Evolutionary conservation across 129 eudicot genomes (phyloP).

Genomic region (Arctium minus): DNA sequence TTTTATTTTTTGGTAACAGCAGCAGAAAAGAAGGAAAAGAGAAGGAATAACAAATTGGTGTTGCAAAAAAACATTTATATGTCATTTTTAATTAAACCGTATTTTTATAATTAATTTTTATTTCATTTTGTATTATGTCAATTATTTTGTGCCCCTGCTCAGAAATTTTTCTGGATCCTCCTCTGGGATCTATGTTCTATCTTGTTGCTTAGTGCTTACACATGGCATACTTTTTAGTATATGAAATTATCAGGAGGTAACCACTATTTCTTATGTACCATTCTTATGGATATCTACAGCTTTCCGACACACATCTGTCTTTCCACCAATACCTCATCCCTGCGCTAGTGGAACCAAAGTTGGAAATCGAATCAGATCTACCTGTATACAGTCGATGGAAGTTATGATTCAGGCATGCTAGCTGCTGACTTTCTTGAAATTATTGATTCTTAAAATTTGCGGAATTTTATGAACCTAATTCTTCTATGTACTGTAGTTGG

Average conservation of each 20-base stretch:
- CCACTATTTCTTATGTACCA: neutral
- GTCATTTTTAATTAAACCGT: too few relatives aligned
- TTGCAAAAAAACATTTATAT: too few relatives aligned
- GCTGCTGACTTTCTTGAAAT: neutral
- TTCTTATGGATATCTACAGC: conserved; percentile 46
- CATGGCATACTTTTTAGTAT: neutral
- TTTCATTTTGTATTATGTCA: too few relatives aligned
- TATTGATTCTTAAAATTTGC: neutral
- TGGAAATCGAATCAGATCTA: conserved; percentile 29
- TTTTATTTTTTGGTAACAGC: too few relatives aligned
- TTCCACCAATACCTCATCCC: conserved; percentile 79
- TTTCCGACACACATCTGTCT: conserved; percentile 81
- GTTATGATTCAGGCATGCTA: conserved; percentile 82
- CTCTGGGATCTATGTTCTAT: neutral
- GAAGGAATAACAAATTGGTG: too few relatives aligned
- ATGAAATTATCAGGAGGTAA: neutral
- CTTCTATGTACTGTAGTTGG: conserved; percentile 53
- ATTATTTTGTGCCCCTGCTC: neutral
- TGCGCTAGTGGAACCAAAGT: conserved; percentile 44
- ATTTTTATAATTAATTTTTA: too few relatives aligned
- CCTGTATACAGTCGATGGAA: conserved; percentile 73
- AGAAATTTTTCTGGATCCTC: neutral
- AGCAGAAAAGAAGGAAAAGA: too few relatives aligned
- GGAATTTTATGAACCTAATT: neutral
- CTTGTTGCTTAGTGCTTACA: neutral